These are phyloP conservation scores for Zalerion maritima DNA, from an alignment of 495 filamentous ascomycete species.

Conservation along the genomic window DNA sequence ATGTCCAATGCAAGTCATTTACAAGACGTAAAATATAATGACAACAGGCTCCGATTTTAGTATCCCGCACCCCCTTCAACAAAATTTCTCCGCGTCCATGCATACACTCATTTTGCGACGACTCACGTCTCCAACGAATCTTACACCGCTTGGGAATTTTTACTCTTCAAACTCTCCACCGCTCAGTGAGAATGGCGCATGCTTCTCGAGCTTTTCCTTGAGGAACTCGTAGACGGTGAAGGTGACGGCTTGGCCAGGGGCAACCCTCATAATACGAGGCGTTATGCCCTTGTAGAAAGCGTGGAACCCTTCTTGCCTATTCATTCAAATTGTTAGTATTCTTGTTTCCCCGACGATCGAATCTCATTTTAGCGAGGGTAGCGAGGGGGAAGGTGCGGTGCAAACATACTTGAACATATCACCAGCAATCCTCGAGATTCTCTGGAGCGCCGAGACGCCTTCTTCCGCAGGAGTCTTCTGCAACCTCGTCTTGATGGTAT, in stretches of 20 bases:
- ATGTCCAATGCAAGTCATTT: too few relatives aligned
- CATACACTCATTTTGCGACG: too few relatives aligned
- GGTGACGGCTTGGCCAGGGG: slow-evolving; percentile 93
- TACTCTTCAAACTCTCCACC: slow-evolving; percentile 67
- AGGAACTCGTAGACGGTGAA: slow-evolving; percentile 94
- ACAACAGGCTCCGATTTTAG: background rate
- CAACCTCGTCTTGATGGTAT: slow-evolving; percentile 95
- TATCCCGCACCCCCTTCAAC: background rate
- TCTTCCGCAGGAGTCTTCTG: slow-evolving; percentile 76
- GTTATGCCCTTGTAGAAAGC: slow-evolving; percentile 99
- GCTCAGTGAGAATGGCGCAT: slow-evolving; percentile 46
- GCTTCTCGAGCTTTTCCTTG: slow-evolving; percentile 68
- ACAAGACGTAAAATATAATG: slow-evolving; percentile 2
- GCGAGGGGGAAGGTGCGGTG: slow-evolving; percentile 1
- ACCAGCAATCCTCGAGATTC: slow-evolving; percentile 63
- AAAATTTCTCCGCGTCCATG: slow-evolving; percentile 1
- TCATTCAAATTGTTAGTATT: slow-evolving; percentile 2
- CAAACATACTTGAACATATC: slow-evolving; percentile 76
- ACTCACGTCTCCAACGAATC: background rate
- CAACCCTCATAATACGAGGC: slow-evolving; percentile 91
- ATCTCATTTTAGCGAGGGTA: background rate
- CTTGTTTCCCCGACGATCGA: background rate
- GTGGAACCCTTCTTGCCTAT: slow-evolving; percentile 66
- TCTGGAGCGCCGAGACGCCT: slow-evolving; percentile 61
- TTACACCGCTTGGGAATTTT: slow-evolving; percentile 4